phyloP scores from a whole-genome alignment of 352 stramenopile species.

The Pythium volutum region DNA sequence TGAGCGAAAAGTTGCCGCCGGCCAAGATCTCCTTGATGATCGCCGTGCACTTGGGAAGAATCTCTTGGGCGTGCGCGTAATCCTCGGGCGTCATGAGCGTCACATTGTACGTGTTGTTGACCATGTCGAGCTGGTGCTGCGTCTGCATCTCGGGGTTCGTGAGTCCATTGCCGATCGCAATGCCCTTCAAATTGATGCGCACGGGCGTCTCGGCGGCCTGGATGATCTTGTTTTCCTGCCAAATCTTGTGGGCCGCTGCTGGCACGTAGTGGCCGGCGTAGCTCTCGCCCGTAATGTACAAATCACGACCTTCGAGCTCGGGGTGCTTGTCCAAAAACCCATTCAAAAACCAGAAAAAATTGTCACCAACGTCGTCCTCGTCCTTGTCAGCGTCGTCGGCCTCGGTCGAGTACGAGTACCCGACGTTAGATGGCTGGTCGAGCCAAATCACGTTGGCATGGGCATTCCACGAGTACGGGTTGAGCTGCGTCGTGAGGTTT shows the following conservation, averaged over 20 bases:
- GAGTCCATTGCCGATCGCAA: slow-evolving; percentile 74
- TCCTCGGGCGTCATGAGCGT: slow-evolving; percentile 33
- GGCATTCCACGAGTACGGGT: background rate
- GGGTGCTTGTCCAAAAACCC: slow-evolving; percentile 47
- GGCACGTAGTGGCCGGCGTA: slow-evolving; percentile 60
- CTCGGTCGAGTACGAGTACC: slow-evolving; percentile 33
- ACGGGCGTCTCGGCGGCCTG: slow-evolving; percentile 29
- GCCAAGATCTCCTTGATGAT: background rate
- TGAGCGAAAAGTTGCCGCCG: slow-evolving; percentile 4
- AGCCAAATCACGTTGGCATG: slow-evolving; percentile 46
- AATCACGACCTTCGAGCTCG: slow-evolving; percentile 33
- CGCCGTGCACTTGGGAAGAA: background rate
- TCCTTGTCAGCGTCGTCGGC: slow-evolving; percentile 20
- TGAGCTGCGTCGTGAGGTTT: background rate
- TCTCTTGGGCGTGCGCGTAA: slow-evolving; percentile 23
- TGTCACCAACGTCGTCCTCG: slow-evolving; percentile 40
- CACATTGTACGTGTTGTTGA: slow-evolving; percentile 60
- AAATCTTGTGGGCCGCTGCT: slow-evolving; percentile 39
- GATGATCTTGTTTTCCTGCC: slow-evolving; percentile 25
- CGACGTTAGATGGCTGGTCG: slow-evolving; percentile 36
- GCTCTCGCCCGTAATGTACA: slow-evolving; percentile 59
- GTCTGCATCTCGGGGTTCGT: slow-evolving; percentile 42
- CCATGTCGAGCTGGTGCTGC: slow-evolving; percentile 40
- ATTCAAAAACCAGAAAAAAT: slow-evolving; percentile 53
- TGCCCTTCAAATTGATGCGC: slow-evolving; percentile 48